A percentile compares a stretch with the other conserved stretches of the same genome.
phyloP scores from a whole-genome alignment of 768 basidiomycete genomes.

The Macrolepiota dolichaula region DNA sequence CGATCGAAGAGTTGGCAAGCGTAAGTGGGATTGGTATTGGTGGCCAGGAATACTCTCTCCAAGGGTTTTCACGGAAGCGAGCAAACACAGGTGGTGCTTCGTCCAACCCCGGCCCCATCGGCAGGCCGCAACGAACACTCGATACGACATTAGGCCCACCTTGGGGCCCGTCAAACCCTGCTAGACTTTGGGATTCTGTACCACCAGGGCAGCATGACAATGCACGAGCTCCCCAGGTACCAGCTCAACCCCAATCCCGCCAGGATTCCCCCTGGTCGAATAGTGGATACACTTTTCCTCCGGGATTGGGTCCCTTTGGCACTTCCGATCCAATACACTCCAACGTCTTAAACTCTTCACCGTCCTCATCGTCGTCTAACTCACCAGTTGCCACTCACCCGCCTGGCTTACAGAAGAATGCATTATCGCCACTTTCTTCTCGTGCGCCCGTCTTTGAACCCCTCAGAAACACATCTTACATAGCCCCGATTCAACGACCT shows the following conservation, averaged over 20 bases:
- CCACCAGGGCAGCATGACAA: not conserved
- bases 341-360: not conserved
- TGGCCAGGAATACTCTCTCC: not conserved
- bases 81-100: constrained; percentile 4
- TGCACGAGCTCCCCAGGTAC: not conserved
- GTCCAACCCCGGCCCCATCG: not conserved
- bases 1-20: constrained; percentile 19
- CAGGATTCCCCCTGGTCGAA: not conserved
- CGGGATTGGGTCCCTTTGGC: not conserved
- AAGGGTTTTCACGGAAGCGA: not conserved
- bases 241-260: not conserved
- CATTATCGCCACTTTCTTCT: not conserved
- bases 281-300: not conserved
- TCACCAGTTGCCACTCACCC: not conserved
- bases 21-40: constrained; percentile 3
- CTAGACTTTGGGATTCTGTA: not conserved
- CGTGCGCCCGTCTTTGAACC: not conserved
- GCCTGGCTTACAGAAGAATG: not conserved
- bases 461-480: not conserved
- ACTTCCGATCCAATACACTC: not conserved
- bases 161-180: not conserved
- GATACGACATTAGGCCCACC: not conserved
- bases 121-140: not conserved
- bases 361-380: not conserved
- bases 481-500: constrained; percentile 7